Percentiles rank a stretch among this genome's conserved stretches.
phyloP scores from a whole-genome alignment of 345 rosid species.

The Citrus reticulata region DNA sequence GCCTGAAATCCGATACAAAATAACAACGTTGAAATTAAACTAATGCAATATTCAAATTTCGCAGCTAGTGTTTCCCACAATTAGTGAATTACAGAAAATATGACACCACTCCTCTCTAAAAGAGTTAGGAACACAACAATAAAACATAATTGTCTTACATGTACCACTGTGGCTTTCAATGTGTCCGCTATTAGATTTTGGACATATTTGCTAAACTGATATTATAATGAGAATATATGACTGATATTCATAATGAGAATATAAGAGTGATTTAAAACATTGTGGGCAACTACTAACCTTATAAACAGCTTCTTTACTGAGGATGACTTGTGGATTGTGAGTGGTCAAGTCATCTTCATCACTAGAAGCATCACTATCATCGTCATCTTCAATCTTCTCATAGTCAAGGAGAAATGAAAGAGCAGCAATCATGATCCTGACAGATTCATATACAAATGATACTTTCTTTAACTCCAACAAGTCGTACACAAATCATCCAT shows the following conservation, averaged over 20 bases:
- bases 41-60: background rate
- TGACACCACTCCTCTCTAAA: background rate
- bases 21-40: constrained; percentile 4
- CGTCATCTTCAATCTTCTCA: constrained; percentile 72
- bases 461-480: constrained; percentile 2
- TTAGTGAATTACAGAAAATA: background rate
- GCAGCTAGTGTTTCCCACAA: background rate
- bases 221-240: background rate
- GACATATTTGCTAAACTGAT: background rate
- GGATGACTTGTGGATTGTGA: constrained; percentile 36
- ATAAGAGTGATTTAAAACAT: background rate
- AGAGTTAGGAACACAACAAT: background rate
- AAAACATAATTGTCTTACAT: background rate
- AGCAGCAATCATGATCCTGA: constrained; percentile 81
- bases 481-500: constrained; percentile 1
- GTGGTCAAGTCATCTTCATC: constrained; percentile 63
- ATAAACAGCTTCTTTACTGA: constrained; percentile 70
- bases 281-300: constrained; percentile 46
- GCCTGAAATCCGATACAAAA: constrained; percentile 48
- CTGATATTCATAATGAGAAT: background rate
- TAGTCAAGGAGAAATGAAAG: constrained; percentile 83
- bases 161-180: background rate
- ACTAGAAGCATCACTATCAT: constrained; percentile 69
- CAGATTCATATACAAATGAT: background rate
- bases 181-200: background rate